Conservation (phyloP, 73 alveolate species). For the Stentor roeselii region DNA sequence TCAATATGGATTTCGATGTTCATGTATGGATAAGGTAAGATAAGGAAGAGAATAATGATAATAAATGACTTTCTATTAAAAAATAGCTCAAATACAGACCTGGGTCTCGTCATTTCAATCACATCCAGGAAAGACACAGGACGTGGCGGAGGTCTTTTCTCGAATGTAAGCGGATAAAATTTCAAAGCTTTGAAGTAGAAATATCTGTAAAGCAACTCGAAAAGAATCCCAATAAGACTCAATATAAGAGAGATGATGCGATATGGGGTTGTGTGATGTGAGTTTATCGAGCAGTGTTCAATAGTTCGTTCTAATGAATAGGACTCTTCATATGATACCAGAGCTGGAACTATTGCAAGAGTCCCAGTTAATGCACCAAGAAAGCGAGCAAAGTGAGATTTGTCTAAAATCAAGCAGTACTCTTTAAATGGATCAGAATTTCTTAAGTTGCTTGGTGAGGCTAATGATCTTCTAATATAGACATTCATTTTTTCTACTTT, state of each 20-base stretch:
- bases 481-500: no score
- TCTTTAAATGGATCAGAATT: no score
- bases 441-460: no score
- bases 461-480: no score
- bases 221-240: neutral
- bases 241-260: neutral
- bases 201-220: neutral
- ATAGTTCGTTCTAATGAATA: neutral
- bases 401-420: no score
- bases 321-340: neutral
- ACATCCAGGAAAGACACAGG: neutral
- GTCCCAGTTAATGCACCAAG: neutral
- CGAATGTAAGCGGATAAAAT: neutral
- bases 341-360: neutral
- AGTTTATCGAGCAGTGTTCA: neutral
- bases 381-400: no score
- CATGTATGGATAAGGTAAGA: conserved; percentile 4
- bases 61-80: neutral
- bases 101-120: neutral
- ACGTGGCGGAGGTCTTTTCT: neutral
- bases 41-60: neutral
- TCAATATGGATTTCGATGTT: neutral
- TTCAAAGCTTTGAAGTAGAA: neutral
- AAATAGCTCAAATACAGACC: no score
- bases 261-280: neutral